phyloP scores from a whole-genome alignment of 2,329 filamentous ascomycete genomes.

The Tolypocladium guangdongense region DNA sequence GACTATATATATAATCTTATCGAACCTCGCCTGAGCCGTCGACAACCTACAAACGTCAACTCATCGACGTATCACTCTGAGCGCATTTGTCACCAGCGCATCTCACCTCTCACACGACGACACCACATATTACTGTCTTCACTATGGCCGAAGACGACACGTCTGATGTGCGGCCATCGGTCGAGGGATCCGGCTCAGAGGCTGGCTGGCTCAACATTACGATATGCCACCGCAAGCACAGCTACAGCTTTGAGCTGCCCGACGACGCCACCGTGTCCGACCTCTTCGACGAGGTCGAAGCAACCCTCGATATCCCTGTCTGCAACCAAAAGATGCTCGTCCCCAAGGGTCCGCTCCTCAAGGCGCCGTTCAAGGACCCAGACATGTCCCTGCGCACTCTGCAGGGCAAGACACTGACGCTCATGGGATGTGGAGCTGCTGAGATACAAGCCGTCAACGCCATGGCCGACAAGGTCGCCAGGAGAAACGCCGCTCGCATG shows the following conservation, averaged over 20 bases:
- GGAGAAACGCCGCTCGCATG: slow-evolving; percentile 31
- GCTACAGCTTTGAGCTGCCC: slow-evolving; percentile 32
- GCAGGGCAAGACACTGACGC: slow-evolving; percentile 47
- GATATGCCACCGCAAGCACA: slow-evolving; percentile 34
- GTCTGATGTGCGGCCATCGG: background rate
- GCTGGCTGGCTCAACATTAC: slow-evolving; percentile 28
- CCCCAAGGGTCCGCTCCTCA: slow-evolving; percentile 53
- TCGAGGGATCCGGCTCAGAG: slow-evolving; percentile 1
- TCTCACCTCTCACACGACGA: background rate
- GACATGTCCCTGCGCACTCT: slow-evolving; percentile 36
- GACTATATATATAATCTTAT: background rate
- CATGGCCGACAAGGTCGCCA: slow-evolving; percentile 36
- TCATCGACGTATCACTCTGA: background rate
- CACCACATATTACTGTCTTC: background rate
- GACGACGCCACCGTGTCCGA: slow-evolving; percentile 40
- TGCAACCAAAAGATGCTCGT: slow-evolving; percentile 59
- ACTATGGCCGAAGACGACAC: background rate
- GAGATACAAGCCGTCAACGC: slow-evolving; percentile 45
- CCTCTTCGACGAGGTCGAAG: slow-evolving; percentile 47
- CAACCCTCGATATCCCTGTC: slow-evolving; percentile 45
- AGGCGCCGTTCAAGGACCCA: slow-evolving; percentile 51
- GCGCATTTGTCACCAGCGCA: background rate
- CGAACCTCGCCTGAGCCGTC: background rate
- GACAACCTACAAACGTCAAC: background rate
- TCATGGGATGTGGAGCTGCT: slow-evolving; percentile 52